phyloP scores from a whole-genome alignment of 768 basidiomycete genomes.

The Tylopilus felleus region DNA sequence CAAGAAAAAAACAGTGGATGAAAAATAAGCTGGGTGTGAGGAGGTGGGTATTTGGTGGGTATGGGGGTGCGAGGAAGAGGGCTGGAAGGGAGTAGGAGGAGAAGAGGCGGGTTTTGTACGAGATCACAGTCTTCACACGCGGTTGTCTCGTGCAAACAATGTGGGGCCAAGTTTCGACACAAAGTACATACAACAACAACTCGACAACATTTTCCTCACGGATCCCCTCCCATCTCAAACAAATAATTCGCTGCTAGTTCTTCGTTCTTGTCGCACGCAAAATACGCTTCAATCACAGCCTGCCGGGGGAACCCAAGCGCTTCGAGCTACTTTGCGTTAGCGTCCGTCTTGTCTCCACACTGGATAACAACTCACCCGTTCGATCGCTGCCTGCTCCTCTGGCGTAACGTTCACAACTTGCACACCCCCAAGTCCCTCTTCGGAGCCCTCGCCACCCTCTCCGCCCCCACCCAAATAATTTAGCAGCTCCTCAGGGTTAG shows the following conservation, averaged over 20 bases:
- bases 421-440: constrained; percentile 29
- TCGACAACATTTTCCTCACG: background rate
- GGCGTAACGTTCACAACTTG: constrained; percentile 71
- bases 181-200: background rate
- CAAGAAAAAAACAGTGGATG: too few relatives aligned
- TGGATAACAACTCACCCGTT: constrained; percentile 59
- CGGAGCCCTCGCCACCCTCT: constrained; percentile 39
- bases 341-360: background rate
- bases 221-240: constrained; percentile 50
- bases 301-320: constrained; percentile 84
- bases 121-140: constrained; percentile 30
- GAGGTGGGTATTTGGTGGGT: constrained; percentile 27
- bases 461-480: constrained; percentile 54
- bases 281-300: constrained; percentile 83
- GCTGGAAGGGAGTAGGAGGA: constrained; percentile 4
- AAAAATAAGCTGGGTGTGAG: too few relatives aligned
- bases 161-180: constrained; percentile 7
- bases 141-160: constrained; percentile 29
- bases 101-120: constrained; percentile 29
- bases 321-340: constrained; percentile 55
- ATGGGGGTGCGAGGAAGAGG: constrained; percentile 11
- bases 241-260: constrained; percentile 93
- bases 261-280: constrained; percentile 96
- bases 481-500: constrained; percentile 69
- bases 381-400: constrained; percentile 87